phyloP scores from a whole-genome alignment of 1,139 yeast species.

The Lodderomyces theae region DNA sequence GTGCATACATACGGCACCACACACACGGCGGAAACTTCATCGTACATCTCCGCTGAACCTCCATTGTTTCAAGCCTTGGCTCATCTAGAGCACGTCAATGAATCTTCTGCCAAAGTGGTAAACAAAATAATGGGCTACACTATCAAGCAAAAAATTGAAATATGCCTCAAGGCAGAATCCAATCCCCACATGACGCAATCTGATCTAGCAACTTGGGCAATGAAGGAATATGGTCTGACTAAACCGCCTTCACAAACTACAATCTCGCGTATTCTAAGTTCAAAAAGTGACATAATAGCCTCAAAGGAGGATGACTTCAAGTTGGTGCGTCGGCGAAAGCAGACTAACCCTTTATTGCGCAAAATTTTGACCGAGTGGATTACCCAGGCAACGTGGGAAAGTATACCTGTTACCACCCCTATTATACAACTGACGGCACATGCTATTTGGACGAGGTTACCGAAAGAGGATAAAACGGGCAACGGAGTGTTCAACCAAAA shows the following conservation, averaged over 20 bases:
- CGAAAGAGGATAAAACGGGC: constrained; percentile 55
- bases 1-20: too few relatives aligned
- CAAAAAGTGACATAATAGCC: constrained; percentile 57
- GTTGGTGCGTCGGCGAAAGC: constrained; percentile 53
- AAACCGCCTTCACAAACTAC: constrained; percentile 68
- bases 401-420: constrained; percentile 62
- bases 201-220: constrained; percentile 68
- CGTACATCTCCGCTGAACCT: too few relatives aligned
- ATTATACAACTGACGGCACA: constrained; percentile 63
- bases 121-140: constrained; percentile 49
- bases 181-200: constrained; percentile 67
- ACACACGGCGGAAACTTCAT: too few relatives aligned
- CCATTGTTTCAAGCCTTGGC: too few relatives aligned
- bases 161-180: constrained; percentile 64
- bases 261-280: constrained; percentile 57
- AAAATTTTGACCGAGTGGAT: constrained; percentile 66
- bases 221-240: constrained; percentile 47
- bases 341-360: constrained; percentile 54
- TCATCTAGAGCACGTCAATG: not conserved
- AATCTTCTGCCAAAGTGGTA: not conserved
- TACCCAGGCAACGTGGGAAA: constrained; percentile 66
- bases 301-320: constrained; percentile 57
- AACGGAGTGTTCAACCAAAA: constrained; percentile 63
- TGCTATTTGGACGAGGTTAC: constrained; percentile 61
- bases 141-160: constrained; percentile 63